Percentiles rank a stretch among this genome's conserved stretches.
Conservation (phyloP, 2,329 filamentous ascomycete genomes). For the Stagonosporopsis cucurbitacearum region DNA sequence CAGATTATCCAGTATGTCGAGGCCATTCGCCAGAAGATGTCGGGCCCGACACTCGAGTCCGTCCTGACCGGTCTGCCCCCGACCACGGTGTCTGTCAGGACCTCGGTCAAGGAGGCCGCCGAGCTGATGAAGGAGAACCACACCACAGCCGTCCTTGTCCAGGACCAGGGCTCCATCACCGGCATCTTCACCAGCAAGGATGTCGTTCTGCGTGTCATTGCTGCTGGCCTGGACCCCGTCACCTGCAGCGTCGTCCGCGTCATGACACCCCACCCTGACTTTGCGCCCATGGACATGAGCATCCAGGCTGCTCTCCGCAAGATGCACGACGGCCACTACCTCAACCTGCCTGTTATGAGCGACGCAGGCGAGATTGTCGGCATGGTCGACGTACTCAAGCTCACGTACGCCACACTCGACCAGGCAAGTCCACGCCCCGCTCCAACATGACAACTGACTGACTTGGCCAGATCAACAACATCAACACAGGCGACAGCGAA, state of each 20-base stretch:
- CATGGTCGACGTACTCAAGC: conserved; percentile 98
- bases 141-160: conserved; percentile 93
- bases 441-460: conserved; percentile 4
- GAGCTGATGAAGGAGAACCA: conserved; percentile 98
- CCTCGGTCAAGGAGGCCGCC: conserved; percentile 94
- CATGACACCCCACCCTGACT: conserved; percentile 99
- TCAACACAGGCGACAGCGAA: conserved; percentile 86
- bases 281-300: conserved; percentile 98
- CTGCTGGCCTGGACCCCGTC: conserved; percentile 88
- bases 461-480: conserved; percentile 74
- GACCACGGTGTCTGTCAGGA: conserved; percentile 92
- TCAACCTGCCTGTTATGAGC: conserved; percentile 98
- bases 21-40: conserved; percentile 94
- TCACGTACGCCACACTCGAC: conserved; percentile 97
- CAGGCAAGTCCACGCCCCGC: conserved; percentile 65
- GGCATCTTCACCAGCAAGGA: conserved; percentile 99
- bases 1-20: conserved; percentile 99
- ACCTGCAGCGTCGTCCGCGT: conserved; percentile 98
- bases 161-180: conserved; percentile 96
- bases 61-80: conserved; percentile 91
- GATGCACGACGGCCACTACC: conserved; percentile 99
- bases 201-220: conserved; percentile 96
- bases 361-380: conserved; percentile 95
- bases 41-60: conserved; percentile 91
- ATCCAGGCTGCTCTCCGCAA: conserved; percentile 97